Base-by-base conservation (phyloP, 441 rosid species). In the Adansonia gregorii region DNA sequence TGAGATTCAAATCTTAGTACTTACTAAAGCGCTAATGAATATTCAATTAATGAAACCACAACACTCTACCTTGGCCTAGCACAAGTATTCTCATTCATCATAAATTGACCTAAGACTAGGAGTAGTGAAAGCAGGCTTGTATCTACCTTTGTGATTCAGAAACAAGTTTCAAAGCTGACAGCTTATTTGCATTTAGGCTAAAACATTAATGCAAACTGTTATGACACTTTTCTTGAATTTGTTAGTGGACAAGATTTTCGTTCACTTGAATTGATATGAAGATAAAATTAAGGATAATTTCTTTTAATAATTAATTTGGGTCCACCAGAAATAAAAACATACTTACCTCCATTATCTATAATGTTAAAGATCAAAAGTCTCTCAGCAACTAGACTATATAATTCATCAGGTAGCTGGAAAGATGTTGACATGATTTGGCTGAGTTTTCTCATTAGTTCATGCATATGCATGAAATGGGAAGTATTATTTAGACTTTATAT, bases 371-470 rank as follows among this genome's bases (percentile, higher is more conserved):
- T 64, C 46, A 6, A 60, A 39, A 64, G 19, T 14, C 19, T 41
- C 68, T 6, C 46, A 65, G 14, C 14, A 66, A 19, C 22, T 27
- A 11, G 6, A 61, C 55, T 24, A 24, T 12, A 51, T 46, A 9
- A 11, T 8, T 61, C 67, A 27, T 41, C 46, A 64, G 8, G 68
- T 64, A 39, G n/a, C 51, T 43, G 14, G 71, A 43, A 67, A 67
- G 71, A 20, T 46, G 69, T 67, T 67, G 35, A 67, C 45, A 11
- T 45, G 72, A 19, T 45, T 19, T 45, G 70, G 22, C 51, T 39
- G 51, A 66, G 70, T 66, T 39, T 2, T 15, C 51, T n/a, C 70
- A 41, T 51, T n/a, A n/a, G 69, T 60, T 24, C 35, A 10, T 22
- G 19, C 43, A 5, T 31, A 31, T 6, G 20, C 45, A 12, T 35